These are phyloP conservation scores for Ophiostoma triangulosporum DNA, from an alignment of 2,329 filamentous ascomycete species.

Conservation along the genomic window DNA sequence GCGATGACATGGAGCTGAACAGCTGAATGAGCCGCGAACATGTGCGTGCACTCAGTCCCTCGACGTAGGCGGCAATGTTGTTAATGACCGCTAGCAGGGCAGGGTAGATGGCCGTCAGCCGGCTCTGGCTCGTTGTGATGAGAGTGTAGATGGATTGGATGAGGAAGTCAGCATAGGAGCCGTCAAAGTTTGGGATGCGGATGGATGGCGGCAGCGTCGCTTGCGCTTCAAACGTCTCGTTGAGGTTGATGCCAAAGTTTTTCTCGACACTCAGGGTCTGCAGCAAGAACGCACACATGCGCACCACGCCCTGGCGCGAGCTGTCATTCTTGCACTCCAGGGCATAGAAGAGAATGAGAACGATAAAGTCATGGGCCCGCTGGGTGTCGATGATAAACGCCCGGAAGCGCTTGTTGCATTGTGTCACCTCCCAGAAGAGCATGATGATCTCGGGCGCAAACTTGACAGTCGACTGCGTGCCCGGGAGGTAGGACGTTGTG, in stretches of 20 bases:
- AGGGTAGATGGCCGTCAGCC: constrained; percentile 80
- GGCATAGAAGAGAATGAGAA: constrained; percentile 83
- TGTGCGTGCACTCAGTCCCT: constrained; percentile 59
- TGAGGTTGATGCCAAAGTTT: constrained; percentile 80
- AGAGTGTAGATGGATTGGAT: constrained; percentile 90
- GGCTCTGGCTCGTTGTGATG: constrained; percentile 83
- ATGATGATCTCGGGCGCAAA: constrained; percentile 94
- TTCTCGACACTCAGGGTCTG: constrained; percentile 90
- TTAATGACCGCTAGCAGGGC: constrained; percentile 85
- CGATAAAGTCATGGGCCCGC: constrained; percentile 80
- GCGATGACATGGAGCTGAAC: constrained; percentile 84
- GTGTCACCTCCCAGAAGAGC: constrained; percentile 92
- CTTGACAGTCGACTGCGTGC: constrained; percentile 63
- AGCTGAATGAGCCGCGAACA: constrained; percentile 77
- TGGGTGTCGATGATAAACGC: constrained; percentile 96
- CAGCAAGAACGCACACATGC: constrained; percentile 94
- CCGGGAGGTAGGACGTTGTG: constrained; percentile 76
- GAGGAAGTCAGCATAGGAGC: constrained; percentile 86
- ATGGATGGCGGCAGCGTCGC: constrained; percentile 75
- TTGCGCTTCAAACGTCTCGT: constrained; percentile 77
- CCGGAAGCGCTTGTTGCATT: constrained; percentile 95
- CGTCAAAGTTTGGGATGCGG: constrained; percentile 69
- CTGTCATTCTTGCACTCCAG: constrained; percentile 77
- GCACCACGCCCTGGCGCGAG: constrained; percentile 79
- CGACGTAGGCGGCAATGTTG: constrained; percentile 77